phyloP scores from a whole-genome alignment of 306 rosid genomes.

The Cyclanthera cordifolia region DNA sequence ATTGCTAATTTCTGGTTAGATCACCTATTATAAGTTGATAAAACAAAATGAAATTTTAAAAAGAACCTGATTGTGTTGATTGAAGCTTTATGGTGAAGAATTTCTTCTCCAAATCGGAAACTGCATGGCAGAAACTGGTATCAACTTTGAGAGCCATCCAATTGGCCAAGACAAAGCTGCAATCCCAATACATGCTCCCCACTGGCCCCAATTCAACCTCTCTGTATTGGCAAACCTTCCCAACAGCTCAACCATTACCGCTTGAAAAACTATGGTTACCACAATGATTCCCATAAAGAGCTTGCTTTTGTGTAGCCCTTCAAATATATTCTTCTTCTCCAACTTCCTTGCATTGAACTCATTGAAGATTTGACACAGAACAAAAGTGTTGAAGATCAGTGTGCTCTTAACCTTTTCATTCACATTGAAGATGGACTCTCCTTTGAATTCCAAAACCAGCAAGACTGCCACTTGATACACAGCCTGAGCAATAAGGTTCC shows the following conservation, averaged over 20 bases:
- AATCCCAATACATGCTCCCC: slow-evolving; percentile 20
- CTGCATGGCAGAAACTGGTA: slow-evolving; percentile 6
- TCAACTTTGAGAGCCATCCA: slow-evolving; percentile 19
- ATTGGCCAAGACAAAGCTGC: slow-evolving; percentile 25
- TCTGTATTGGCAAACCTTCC: slow-evolving; percentile 19
- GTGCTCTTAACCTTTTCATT: slow-evolving; percentile 16
- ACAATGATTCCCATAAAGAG: slow-evolving; percentile 15
- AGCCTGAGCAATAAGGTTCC: slow-evolving; percentile 21
- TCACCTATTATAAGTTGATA: neutral
- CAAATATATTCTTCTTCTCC: slow-evolving; percentile 20
- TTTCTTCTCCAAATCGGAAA: neutral
- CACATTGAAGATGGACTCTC: slow-evolving; percentile 18
- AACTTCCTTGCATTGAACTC: slow-evolving; percentile 23
- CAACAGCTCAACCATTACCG: slow-evolving; percentile 20
- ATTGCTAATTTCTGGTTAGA: neutral
- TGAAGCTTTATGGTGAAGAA: neutral
- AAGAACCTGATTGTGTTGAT: neutral
- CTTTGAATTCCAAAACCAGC: slow-evolving; percentile 15
- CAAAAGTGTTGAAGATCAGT: slow-evolving; percentile 21
- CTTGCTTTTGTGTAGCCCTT: slow-evolving; percentile 18
- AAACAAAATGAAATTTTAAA: neutral
- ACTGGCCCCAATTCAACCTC: slow-evolving; percentile 18
- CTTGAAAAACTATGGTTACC: slow-evolving; percentile 17
- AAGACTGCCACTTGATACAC: slow-evolving; percentile 18
- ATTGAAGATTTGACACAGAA: slow-evolving; percentile 19